Base-by-base conservation (phyloP, 352 stramenopile species). In the Pythium plurisporium region DNA sequence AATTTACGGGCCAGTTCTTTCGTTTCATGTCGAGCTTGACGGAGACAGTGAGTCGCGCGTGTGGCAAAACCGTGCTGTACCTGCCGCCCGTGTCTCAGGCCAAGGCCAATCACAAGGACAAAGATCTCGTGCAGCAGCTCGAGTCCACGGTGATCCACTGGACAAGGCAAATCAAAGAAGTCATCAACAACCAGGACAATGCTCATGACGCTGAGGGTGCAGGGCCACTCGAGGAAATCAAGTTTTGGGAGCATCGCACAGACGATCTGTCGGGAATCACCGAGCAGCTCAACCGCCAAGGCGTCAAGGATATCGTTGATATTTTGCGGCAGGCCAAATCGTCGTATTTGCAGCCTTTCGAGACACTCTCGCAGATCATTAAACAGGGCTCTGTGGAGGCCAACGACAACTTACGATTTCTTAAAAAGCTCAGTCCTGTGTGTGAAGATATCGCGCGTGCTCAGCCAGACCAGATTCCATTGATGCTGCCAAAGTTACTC, bases 151-250 rank as follows among this genome's bases (percentile, higher is more conserved):
- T 98, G 7, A 98, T 98, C 60, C 91, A 98, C 67, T 98, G 95
- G 95, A 98, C 95, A 25, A 70, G 94, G 3, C 95, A 98, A 64
- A 98, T 98, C 64, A 98, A 98, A 62, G 93, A 98, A 55, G 91
- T 98, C 20, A 91, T 98, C 36, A 98, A 97, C 67, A 97, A 96
- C 64, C 91, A 98, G 54, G 88, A 98, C 69, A 96, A 96, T 36
- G 86, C 78, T 0, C 80, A 96, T 49, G 87, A 97, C 47, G 82
- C 86, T 0, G 94, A 98, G 57, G 93, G 80, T 3, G 82, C 90
- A 1, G 93, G 94, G 0, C 94, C 94, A 2, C 62, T 98, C 0
- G 89, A 98, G 62, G 94, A 98, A 70, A 97, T 98, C 62, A 92
- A 98, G 56, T 98, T 98, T 64, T 98, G 94, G 94, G 79, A 95